These are phyloP conservation scores for Kurtzmaniella natalensis DNA, from an alignment of 1,139 yeast genomes.

Conservation along the genomic window DNA sequence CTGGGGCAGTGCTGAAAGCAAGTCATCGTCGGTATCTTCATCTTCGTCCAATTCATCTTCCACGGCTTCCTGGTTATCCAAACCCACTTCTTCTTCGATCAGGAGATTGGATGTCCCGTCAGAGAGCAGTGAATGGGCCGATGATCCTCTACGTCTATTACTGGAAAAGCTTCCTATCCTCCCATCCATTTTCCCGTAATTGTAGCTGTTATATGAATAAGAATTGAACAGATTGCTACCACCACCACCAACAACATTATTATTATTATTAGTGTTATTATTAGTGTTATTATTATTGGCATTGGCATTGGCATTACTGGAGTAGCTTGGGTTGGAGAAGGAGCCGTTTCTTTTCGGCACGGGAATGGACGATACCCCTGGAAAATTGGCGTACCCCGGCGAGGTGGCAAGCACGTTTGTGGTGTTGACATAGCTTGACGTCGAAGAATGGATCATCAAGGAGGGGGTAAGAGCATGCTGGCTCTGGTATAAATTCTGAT, in stretches of 20 bases:
- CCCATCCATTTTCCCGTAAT: neutral
- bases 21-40: slow-evolving; percentile 47
- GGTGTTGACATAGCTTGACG: neutral
- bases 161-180: neutral
- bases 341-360: too few relatives aligned
- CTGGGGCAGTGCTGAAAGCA: slow-evolving; percentile 62
- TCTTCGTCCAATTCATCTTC: slow-evolving; percentile 28
- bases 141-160: neutral
- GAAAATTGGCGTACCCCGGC: too few relatives aligned
- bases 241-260: neutral
- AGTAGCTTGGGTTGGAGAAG: too few relatives aligned
- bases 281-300: neutral
- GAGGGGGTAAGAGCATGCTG: neutral
- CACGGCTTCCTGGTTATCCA: slow-evolving; percentile 6
- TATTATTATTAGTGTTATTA: neutral
- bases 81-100: neutral
- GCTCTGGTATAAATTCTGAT: slow-evolving; percentile 10
- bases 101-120: neutral
- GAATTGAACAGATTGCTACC: neutral
- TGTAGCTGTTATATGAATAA: too few relatives aligned
- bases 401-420: too few relatives aligned
- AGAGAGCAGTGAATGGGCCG: slow-evolving; percentile 1
- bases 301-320: neutral
- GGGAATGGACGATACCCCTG: too few relatives aligned
- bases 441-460: neutral